Evolutionary conservation across 306 rosid species (phyloP).

Genomic region (Trifolium subterraneum): DNA sequence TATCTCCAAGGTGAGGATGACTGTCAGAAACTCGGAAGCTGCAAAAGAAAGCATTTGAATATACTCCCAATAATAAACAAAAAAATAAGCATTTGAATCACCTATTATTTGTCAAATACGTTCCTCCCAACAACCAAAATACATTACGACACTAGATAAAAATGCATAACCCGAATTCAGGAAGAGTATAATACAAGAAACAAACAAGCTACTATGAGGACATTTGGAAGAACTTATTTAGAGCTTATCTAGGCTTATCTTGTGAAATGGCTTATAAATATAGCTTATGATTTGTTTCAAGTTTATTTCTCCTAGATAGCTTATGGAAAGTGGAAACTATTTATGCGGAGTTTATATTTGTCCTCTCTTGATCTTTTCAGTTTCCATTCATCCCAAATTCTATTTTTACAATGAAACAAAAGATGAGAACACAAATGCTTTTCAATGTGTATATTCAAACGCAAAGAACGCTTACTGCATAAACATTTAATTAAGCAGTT

Average conservation of each 20-base stretch:
- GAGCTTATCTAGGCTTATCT: not conserved
- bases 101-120: conserved; percentile 30
- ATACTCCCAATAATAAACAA: not conserved
- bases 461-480: not conserved
- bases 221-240: not conserved
- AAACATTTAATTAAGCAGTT: not conserved
- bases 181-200: conserved; percentile 3
- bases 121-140: conserved; percentile 32
- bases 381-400: not conserved
- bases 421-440: not conserved
- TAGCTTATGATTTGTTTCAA: not conserved
- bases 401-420: not conserved
- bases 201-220: not conserved
- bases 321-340: not conserved
- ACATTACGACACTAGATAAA: not conserved
- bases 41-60: not conserved
- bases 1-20: not conserved
- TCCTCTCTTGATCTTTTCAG: not conserved
- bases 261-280: not conserved
- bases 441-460: not conserved
- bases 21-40: not conserved
- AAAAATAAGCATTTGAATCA: conserved; percentile 28
- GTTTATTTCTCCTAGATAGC: not conserved
- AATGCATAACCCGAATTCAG: conserved; percentile 6
- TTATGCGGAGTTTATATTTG: not conserved